Evolutionary conservation across 345 rosid species (phyloP).

Genomic region (Turnera subulata): DNA sequence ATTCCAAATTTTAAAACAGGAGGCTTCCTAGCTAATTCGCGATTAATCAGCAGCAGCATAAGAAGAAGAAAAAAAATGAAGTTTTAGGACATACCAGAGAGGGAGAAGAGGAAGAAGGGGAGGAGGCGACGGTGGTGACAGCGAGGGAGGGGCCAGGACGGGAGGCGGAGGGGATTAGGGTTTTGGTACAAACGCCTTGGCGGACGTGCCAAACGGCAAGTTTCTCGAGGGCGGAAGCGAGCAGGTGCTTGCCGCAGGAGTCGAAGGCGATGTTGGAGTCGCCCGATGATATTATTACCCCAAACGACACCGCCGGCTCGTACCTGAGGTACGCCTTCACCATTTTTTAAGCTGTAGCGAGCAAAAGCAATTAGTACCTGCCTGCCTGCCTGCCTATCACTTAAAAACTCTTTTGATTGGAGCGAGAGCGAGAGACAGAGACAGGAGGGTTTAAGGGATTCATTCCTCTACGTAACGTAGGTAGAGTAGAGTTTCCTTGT

Average conservation of each 20-base stretch:
- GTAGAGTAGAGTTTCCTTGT: no score
- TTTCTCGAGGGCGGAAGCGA: constrained; percentile 82
- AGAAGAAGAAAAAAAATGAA: not conserved
- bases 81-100: constrained; percentile 42
- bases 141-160: constrained; percentile 45
- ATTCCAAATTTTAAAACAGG: not conserved
- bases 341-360: no score
- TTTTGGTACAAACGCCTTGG: constrained; percentile 69
- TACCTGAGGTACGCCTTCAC: constrained; percentile 73
- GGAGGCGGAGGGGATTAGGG: constrained; percentile 58
- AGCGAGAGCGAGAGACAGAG: no score
- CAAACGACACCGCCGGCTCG: constrained; percentile 62
- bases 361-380: no score
- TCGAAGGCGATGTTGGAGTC: constrained; percentile 67
- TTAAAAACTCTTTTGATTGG: no score
- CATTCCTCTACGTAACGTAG: no score
- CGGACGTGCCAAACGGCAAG: constrained; percentile 92
- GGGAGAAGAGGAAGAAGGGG: constrained; percentile 40
- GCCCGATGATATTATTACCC: constrained; percentile 56
- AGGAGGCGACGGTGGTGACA: constrained; percentile 52
- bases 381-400: no score
- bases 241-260: constrained; percentile 57
- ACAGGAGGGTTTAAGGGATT: no score
- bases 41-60: no score
- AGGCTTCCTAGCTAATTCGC: not conserved